Base-by-base conservation (phyloP, 2,329 filamentous ascomycete genomes). In the Fusarium papillatum region DNA sequence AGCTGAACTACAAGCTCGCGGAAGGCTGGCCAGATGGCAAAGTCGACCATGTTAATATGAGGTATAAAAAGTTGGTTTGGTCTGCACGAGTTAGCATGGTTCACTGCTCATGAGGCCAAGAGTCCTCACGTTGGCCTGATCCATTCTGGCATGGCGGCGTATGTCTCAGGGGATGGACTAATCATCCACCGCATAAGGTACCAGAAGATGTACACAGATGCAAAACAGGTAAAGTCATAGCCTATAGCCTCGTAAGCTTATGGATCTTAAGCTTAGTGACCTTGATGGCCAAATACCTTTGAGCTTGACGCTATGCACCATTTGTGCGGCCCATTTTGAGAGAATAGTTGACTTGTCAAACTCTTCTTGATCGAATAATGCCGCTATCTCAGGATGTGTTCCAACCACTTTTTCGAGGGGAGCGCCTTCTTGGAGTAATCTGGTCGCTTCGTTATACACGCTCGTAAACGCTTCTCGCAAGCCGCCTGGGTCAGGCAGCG, bases 111-210 rank as follows among this genome's bases (percentile, higher is more conserved):
- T 3, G 5, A 3, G 19, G 14, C 0, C 7, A 1, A 0, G 2
- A 1, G 1, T 4, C 4, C 63, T 50, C 0, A 74, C 72, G 41
- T 55, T 10, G 72, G 72, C n/a, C 72, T 63, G 1, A 75, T 74
- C 72, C 72, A 74, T 69, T 62, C 72, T 1, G 72, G 68, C 50
- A 74, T 69, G 2, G 63, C 68, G 1, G 63, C 62, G 16, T 74
- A 75, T 7, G 72, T 64, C 7, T 72, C 72, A 1, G 72, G 68
- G 0, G 72, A 62, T 0, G 72, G 72, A 2, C 55, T 4, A 1
- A 74, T 62, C 63, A 72, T 74, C 71, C 71, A 73, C 7, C 71
- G 59, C 71, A 73, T 73, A 22, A 73, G 26, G 8, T 71, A 71
- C 71, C 71, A 73, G 6, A 73, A 74, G 0, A 73, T 3, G 9